phyloP scores from a whole-genome alignment of 148 eudicot genomes.

The Heliosperma pusillum region DNA sequence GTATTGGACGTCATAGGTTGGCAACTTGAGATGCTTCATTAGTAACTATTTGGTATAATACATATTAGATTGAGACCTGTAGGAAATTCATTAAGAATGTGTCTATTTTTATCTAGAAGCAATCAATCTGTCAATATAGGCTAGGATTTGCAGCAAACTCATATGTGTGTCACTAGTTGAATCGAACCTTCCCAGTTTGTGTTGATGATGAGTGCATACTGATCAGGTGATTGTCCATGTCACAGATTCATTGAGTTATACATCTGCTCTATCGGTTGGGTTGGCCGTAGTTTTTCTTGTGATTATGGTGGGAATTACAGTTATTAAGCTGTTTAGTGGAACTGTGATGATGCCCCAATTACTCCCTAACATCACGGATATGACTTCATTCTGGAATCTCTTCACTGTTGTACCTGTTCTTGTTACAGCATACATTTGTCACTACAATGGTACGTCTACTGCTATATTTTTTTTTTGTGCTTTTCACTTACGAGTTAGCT shows the following conservation, averaged over 20 bases:
- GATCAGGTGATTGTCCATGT: constrained; percentile 1
- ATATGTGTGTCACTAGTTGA: neutral
- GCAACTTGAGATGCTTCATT: constrained; percentile 8
- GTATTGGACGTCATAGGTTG: neutral
- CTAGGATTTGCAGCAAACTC: neutral
- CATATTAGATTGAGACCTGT: neutral
- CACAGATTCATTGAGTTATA: constrained; percentile 67
- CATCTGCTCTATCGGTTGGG: constrained; percentile 64
- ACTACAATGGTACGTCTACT: constrained; percentile 59
- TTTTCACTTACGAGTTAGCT: neutral
- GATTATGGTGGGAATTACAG: constrained; percentile 49
- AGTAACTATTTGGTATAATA: too few species aligned
- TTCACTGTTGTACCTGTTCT: constrained; percentile 80
- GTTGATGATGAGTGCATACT: neutral
- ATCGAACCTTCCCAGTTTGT: neutral
- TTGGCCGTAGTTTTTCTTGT: constrained; percentile 67
- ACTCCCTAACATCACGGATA: constrained; percentile 49
- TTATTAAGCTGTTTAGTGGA: constrained; percentile 45
- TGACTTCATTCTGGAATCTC: constrained; percentile 55
- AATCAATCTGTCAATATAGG: neutral
- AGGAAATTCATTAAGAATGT: too few species aligned
- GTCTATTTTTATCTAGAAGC: neutral
- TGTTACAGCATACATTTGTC: constrained; percentile 71
- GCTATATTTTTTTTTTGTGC: neutral
- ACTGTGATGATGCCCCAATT: constrained; percentile 45